phyloP scores from a whole-genome alignment of 306 rosid genomes.

The Dryas drummondii region DNA sequence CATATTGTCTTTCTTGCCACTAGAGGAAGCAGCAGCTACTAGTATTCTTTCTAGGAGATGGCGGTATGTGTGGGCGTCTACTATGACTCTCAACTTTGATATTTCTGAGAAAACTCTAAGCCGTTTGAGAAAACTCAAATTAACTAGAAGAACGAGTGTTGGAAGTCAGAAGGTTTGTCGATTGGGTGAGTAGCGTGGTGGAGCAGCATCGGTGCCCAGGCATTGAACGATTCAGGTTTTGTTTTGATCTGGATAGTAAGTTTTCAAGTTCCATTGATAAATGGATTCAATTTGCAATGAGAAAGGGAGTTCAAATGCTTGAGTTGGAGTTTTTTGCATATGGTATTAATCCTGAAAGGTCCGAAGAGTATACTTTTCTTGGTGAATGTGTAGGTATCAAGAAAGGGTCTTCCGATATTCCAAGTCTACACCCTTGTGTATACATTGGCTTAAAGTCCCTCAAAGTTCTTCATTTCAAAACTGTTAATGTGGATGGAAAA shows the following conservation, averaged over 20 bases:
- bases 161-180: not conserved
- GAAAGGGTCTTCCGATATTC: not conserved
- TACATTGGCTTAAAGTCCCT: slow-evolving; percentile 25
- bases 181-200: not conserved
- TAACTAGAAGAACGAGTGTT: not conserved
- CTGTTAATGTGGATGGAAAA: slow-evolving; percentile 10
- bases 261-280: not conserved
- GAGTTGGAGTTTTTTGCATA: slow-evolving; percentile 14
- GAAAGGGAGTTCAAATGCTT: slow-evolving; percentile 14
- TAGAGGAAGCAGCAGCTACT: not conserved
- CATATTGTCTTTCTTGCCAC: not conserved
- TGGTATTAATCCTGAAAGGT: slow-evolving; percentile 1
- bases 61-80: not conserved
- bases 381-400: not conserved
- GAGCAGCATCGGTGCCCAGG: not conserved
- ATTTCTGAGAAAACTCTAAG: not conserved
- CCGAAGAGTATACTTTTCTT: not conserved
- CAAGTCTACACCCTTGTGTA: not conserved
- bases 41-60: not conserved
- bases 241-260: slow-evolving; percentile 3
- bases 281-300: slow-evolving; percentile 15
- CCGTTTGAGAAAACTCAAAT: not conserved
- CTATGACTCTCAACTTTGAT: not conserved
- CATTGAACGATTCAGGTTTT: slow-evolving; percentile 2
- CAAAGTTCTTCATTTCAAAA: slow-evolving; percentile 3